Percentiles rank a stretch among this genome's conserved stretches.
These are phyloP conservation scores for Rickenella mellea DNA, from an alignment of 768 basidiomycete genomes.

Conservation along the genomic window DNA sequence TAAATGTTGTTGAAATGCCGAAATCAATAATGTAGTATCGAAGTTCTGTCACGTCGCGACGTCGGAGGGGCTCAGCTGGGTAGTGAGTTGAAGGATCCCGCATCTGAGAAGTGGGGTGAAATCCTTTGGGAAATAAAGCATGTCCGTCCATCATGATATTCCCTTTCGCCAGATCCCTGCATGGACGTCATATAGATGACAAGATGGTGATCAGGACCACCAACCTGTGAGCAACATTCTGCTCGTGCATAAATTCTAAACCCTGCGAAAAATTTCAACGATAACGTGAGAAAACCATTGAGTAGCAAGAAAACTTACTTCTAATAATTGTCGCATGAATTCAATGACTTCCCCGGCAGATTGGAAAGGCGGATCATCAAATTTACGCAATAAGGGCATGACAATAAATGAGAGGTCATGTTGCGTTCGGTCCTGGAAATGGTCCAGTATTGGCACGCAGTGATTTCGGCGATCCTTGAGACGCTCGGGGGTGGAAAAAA, in stretches of 20 bases:
- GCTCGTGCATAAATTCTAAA: slow-evolving; percentile 5
- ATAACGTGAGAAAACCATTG: neutral
- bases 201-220: too few relatives aligned
- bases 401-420: slow-evolving; percentile 5
- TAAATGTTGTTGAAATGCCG: neutral
- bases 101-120: slow-evolving; percentile 10
- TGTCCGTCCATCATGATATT: slow-evolving; percentile 17
- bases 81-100: too few relatives aligned
- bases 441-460: slow-evolving; percentile 8
- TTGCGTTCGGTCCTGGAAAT: slow-evolving; percentile 5
- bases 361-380: slow-evolving; percentile 5
- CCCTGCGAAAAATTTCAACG: slow-evolving; percentile 1
- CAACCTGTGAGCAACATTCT: slow-evolving; percentile 7
- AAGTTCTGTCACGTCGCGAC: neutral
- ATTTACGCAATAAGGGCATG: slow-evolving; percentile 10
- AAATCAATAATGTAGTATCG: neutral
- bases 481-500: slow-evolving; percentile 2
- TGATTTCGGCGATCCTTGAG: slow-evolving; percentile 9
- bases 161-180: slow-evolving; percentile 13
- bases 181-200: too few relatives aligned
- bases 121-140: slow-evolving; percentile 13
- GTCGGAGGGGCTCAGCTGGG: neutral
- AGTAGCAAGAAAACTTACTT: slow-evolving; percentile 4
- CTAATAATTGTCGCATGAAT: slow-evolving; percentile 9
- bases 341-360: slow-evolving; percentile 8